A percentile compares a stretch with the other conserved stretches of the same genome.
phyloP scores from a whole-genome alignment of 2,329 filamentous ascomycete genomes.

The Fusarium poae region DNA sequence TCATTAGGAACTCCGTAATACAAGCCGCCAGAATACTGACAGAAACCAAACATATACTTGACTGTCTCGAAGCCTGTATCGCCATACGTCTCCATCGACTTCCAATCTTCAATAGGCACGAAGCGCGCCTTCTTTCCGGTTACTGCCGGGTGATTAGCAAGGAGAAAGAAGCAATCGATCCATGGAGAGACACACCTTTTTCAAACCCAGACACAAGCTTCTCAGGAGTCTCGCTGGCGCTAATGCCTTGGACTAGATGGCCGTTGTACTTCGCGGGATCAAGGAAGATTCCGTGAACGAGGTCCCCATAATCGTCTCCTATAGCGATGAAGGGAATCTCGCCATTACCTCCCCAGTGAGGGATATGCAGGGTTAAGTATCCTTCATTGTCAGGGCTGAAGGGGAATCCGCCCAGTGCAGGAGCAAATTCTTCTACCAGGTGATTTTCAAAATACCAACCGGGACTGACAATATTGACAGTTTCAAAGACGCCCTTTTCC shows the following conservation, averaged over 20 bases:
- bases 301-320: slow-evolving; percentile 59
- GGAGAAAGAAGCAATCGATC: background rate
- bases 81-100: slow-evolving; percentile 51
- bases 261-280: slow-evolving; percentile 55
- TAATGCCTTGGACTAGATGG: slow-evolving; percentile 55
- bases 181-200: slow-evolving; percentile 39
- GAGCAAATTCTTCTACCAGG: slow-evolving; percentile 51
- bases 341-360: slow-evolving; percentile 56
- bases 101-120: slow-evolving; percentile 51
- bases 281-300: slow-evolving; percentile 60
- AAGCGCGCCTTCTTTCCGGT: slow-evolving; percentile 52
- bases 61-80: slow-evolving; percentile 52
- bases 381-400: slow-evolving; percentile 53
- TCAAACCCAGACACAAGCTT: slow-evolving; percentile 52
- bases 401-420: slow-evolving; percentile 58
- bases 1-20: slow-evolving; percentile 52
- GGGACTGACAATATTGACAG: slow-evolving; percentile 53
- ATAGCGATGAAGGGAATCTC: slow-evolving; percentile 57
- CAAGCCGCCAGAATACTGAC: slow-evolving; percentile 51
- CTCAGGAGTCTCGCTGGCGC: slow-evolving; percentile 51
- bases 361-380: slow-evolving; percentile 53
- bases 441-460: slow-evolving; percentile 61
- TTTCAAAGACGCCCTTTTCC: slow-evolving; percentile 51
- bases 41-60: slow-evolving; percentile 55
- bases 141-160: slow-evolving; percentile 38